Percentiles rank a stretch among this genome's conserved stretches.
phyloP scores from a whole-genome alignment of 129 eudicot species.

The Chrysanthemum seticuspe region DNA sequence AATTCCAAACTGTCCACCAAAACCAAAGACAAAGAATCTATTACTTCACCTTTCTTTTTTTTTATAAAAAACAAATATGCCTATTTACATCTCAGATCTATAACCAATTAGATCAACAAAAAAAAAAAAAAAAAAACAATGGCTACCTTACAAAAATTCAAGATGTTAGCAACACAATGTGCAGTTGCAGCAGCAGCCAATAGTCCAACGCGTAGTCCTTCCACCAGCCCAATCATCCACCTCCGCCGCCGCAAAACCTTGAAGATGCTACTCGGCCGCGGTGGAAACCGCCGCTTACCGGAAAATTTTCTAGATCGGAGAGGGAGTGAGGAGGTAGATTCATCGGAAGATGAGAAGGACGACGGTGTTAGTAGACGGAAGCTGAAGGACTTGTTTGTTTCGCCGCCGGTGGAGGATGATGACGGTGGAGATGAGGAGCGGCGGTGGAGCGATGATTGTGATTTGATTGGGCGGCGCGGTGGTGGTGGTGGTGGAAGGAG shows the following conservation, averaged over 20 bases:
- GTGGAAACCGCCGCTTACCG: conserved; percentile 27
- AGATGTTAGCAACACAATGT: conserved; percentile 85
- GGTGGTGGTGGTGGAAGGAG: conserved; percentile 37
- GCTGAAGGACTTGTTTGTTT: conserved; percentile 74
- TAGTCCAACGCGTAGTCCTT: conserved; percentile 85
- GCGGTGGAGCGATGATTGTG: conserved; percentile 30
- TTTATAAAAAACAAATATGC: too few relatives aligned
- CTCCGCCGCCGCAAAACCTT: conserved; percentile 92
- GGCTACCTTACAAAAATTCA: conserved; percentile 84
- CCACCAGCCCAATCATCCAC: conserved; percentile 79
- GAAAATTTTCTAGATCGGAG: conserved; percentile 40
- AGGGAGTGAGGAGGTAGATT: conserved; percentile 31
- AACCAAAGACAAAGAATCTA: too few relatives aligned
- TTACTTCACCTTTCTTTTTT: too few relatives aligned
- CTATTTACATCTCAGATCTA: too few relatives aligned
- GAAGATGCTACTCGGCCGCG: conserved; percentile 65
- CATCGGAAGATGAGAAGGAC: conserved; percentile 48
- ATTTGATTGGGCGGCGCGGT: conserved; percentile 37
- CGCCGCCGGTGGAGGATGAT: conserved; percentile 48
- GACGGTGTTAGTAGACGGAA: conserved; percentile 38
- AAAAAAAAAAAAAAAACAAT: conserved; percentile 23
- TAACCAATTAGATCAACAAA: not conserved
- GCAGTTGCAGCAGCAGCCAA: conserved; percentile 48
- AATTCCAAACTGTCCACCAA: too few relatives aligned
- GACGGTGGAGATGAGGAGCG: conserved; percentile 39